These are phyloP conservation scores for Furcasterigmium sp. DNA, from an alignment of 2,329 filamentous ascomycete species.

Conservation along the genomic window DNA sequence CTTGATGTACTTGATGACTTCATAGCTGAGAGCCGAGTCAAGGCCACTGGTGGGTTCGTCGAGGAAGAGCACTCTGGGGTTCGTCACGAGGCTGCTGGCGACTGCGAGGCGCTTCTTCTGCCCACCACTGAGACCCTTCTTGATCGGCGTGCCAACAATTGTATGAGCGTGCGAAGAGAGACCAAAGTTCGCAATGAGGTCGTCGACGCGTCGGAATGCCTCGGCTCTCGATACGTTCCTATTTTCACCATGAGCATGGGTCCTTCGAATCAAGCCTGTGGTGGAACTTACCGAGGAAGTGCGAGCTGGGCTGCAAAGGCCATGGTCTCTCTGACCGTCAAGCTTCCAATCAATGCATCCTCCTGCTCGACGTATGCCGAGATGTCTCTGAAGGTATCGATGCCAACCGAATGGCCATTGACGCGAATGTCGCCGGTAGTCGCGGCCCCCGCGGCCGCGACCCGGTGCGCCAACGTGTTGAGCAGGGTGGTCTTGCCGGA, in stretches of 20 bases:
- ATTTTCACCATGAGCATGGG: not conserved
- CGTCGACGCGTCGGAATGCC: slow-evolving; percentile 56
- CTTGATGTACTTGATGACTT: slow-evolving; percentile 71
- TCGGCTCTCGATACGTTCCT: slow-evolving; percentile 43
- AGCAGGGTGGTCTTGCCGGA: slow-evolving; percentile 81
- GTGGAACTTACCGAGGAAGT: slow-evolving; percentile 11
- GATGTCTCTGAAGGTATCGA: slow-evolving; percentile 55
- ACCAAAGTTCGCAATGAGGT: slow-evolving; percentile 67
- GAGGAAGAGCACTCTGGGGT: slow-evolving; percentile 74
- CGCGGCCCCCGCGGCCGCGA: slow-evolving; percentile 32
- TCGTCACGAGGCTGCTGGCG: slow-evolving; percentile 75
- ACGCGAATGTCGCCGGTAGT: slow-evolving; percentile 51
- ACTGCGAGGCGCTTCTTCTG: slow-evolving; percentile 79
- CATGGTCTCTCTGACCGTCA: slow-evolving; percentile 77
- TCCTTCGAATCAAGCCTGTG: too few species aligned
- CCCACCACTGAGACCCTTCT: slow-evolving; percentile 78
- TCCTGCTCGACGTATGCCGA: slow-evolving; percentile 84
- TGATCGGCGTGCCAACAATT: slow-evolving; percentile 75
- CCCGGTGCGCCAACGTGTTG: slow-evolving; percentile 67
- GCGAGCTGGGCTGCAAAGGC: slow-evolving; percentile 68
- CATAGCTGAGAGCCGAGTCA: slow-evolving; percentile 70
- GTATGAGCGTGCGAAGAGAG: slow-evolving; percentile 63
- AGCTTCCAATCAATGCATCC: slow-evolving; percentile 73
- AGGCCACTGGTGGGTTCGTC: slow-evolving; percentile 82
- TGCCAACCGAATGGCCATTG: slow-evolving; percentile 54